A percentile compares a stretch with the other conserved stretches of the same genome.
Conservation (phyloP, 2,329 filamentous ascomycete genomes). For the Fusarium redolens region DNA sequence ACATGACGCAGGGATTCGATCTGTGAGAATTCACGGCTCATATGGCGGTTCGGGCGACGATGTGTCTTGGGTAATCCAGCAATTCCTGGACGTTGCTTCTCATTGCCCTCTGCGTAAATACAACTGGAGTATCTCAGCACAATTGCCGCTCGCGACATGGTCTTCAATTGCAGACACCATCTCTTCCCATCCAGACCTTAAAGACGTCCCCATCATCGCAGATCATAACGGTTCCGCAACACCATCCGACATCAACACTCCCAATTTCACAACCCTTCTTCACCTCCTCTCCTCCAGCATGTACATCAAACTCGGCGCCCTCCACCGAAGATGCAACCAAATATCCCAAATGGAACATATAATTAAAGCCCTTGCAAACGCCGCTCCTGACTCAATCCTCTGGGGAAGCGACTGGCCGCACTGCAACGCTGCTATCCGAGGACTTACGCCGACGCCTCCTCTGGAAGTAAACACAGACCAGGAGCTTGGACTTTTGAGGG, state of each 20-base stretch:
- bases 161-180: not conserved
- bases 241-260: not conserved
- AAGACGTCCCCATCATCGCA: not conserved
- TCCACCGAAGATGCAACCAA: not conserved
- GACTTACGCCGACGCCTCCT: not conserved
- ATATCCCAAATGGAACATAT: not conserved
- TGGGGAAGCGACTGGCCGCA: conserved; percentile 23
- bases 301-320: not conserved
- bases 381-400: not conserved
- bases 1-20: not conserved
- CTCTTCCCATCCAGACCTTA: not conserved
- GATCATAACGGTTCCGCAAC: conserved; percentile 1
- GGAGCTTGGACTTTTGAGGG: not conserved
- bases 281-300: not conserved
- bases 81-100: not conserved
- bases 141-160: not conserved
- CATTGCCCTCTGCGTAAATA: not conserved
- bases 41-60: not conserved
- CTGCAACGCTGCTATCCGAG: not conserved
- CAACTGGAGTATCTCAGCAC: conserved; percentile 1
- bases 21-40: conserved; percentile 1
- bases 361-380: not conserved
- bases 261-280: not conserved
- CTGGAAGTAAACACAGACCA: not conserved
- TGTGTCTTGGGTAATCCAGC: not conserved